These are phyloP conservation scores for Rhodotorula sphaerocarpa DNA, from an alignment of 768 basidiomycete genomes.

Conservation along the genomic window DNA sequence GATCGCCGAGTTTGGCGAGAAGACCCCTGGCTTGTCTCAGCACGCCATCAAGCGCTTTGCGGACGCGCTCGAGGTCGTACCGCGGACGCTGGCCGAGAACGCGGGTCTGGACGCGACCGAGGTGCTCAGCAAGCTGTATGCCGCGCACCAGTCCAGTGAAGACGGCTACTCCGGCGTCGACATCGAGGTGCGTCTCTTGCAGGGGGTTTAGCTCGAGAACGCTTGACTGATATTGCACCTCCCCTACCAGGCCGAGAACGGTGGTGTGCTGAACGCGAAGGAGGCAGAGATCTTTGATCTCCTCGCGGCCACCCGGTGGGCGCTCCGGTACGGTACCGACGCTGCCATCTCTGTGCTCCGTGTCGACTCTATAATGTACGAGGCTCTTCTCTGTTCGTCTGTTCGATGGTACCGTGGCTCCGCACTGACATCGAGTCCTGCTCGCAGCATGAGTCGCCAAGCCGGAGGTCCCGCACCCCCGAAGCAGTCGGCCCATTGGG, in stretches of 20 bases:
- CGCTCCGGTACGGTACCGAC: constrained; percentile 79
- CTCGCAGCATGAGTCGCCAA: constrained; percentile 33
- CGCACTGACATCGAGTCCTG: background rate
- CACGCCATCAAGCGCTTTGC: constrained; percentile 88
- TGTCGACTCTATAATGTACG: constrained; percentile 83
- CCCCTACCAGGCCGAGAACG: constrained; percentile 67
- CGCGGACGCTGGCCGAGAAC: constrained; percentile 87
- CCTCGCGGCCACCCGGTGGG: constrained; percentile 84
- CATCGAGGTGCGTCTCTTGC: constrained; percentile 57
- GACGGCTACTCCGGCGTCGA: constrained; percentile 77
- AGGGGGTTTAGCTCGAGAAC: no score
- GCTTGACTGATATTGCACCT: no score
- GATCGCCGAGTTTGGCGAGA: constrained; percentile 76
- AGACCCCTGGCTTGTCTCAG: constrained; percentile 81
- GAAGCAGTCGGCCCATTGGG: constrained; percentile 42
- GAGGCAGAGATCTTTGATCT: constrained; percentile 66
- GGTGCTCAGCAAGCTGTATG: constrained; percentile 77
- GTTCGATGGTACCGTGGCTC: background rate
- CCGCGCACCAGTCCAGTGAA: constrained; percentile 62
- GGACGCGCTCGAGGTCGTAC: constrained; percentile 81
- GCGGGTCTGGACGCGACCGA: constrained; percentile 85
- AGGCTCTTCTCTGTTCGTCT: background rate
- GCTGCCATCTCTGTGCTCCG: constrained; percentile 82
- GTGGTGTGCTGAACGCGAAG: constrained; percentile 57
- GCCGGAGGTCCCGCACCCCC: constrained; percentile 39